phyloP scores from a whole-genome alignment of 805 yeast genomes.

The Suhomyces pyralidae region DNA sequence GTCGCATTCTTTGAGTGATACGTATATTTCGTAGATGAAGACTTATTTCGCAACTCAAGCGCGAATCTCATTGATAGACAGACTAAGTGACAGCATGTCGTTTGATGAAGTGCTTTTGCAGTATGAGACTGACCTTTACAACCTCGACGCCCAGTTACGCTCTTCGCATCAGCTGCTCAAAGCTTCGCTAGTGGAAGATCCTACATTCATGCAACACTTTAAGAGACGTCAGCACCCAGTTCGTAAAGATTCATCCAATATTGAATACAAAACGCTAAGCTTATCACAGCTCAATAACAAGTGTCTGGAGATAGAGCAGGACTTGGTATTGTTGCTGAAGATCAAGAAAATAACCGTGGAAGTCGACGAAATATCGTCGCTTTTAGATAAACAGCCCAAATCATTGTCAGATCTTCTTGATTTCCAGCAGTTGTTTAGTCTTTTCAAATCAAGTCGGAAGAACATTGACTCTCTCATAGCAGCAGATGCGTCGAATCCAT shows the following conservation, averaged over 20 bases:
- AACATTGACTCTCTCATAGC: background rate
- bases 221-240: background rate
- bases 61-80: background rate
- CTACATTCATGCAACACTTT: slow-evolving; percentile 2
- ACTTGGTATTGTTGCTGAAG: background rate
- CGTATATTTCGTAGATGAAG: background rate
- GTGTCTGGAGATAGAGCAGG: slow-evolving; percentile 2
- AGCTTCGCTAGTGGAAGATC: slow-evolving; percentile 1
- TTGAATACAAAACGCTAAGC: background rate
- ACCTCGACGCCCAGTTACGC: background rate
- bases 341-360: background rate
- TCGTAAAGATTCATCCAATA: background rate
- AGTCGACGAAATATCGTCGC: slow-evolving; percentile 2
- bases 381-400: slow-evolving; percentile 7
- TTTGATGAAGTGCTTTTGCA: slow-evolving; percentile 1
- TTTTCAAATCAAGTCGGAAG: slow-evolving; percentile 5
- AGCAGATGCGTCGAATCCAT: background rate
- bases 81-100: slow-evolving; percentile 1
- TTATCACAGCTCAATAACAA: slow-evolving; percentile 8
- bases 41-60: background rate
- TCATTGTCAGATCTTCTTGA: slow-evolving; percentile 11
- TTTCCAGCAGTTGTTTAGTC: slow-evolving; percentile 10
- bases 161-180: background rate
- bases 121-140: background rate
- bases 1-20: background rate